Evolutionary conservation across 2,329 filamentous ascomycete genomes (phyloP).

Genomic region (Cytospora schulzeri): DNA sequence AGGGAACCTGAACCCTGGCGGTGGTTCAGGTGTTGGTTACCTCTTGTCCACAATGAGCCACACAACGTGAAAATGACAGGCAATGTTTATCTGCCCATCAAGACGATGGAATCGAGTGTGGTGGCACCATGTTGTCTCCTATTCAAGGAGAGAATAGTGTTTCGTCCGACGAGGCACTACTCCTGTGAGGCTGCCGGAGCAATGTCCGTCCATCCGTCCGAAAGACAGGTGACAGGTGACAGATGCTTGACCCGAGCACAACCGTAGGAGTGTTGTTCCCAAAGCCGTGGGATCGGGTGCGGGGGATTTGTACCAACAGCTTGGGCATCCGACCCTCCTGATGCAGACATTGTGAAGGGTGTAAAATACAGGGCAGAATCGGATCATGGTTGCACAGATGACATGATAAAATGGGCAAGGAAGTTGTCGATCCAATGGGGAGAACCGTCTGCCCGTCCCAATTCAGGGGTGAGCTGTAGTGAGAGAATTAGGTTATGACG

Average conservation of each 20-base stretch:
- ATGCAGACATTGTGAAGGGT: not conserved
- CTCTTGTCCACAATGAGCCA: no score
- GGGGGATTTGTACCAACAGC: not conserved
- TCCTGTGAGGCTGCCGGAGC: not conserved
- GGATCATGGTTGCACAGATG: not conserved
- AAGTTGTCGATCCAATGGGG: not conserved
- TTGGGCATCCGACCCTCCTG: not conserved
- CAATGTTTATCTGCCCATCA: no score
- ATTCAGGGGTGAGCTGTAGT: no score
- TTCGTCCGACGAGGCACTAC: not conserved
- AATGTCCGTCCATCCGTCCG: not conserved
- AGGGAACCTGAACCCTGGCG: no score
- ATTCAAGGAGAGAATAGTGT: not conserved
- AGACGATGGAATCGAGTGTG: no score
- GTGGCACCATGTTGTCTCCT: no score
- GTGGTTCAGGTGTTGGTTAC: no score
- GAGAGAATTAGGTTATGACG: not conserved
- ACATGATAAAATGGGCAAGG: not conserved
- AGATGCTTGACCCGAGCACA: conserved; percentile 1
- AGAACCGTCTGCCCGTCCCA: not conserved
- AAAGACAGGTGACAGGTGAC: not conserved
- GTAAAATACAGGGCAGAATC: not conserved
- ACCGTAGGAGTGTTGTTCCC: not conserved
- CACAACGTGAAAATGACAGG: no score
- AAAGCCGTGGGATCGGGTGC: not conserved